Evolutionary conservation across 2,329 filamentous ascomycete species (phyloP).

Genomic region (Helminthosporium solani): DNA sequence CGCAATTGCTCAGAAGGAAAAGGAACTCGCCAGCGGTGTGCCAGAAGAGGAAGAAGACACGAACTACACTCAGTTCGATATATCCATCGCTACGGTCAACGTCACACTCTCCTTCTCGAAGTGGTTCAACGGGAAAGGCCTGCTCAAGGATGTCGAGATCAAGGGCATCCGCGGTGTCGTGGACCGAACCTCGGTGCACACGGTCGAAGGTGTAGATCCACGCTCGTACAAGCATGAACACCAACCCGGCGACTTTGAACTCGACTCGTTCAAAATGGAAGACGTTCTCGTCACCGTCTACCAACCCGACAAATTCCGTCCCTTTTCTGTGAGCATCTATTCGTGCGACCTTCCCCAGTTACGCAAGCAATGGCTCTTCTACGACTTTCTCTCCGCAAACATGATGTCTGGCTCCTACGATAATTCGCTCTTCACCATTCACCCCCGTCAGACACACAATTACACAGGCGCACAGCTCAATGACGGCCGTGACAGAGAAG

Average conservation of each 20-base stretch:
- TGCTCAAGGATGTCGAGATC: constrained; percentile 88
- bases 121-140: constrained; percentile 96
- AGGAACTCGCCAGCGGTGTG: constrained; percentile 44
- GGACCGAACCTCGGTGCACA: constrained; percentile 80
- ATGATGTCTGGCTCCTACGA: constrained; percentile 96
- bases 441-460: constrained; percentile 86
- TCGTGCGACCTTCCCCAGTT: constrained; percentile 91
- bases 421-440: constrained; percentile 94
- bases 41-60: constrained; percentile 77
- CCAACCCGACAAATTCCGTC: constrained; percentile 87
- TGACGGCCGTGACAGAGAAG: constrained; percentile 59
- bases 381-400: constrained; percentile 92
- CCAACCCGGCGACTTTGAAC: constrained; percentile 90
- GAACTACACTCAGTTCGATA: constrained; percentile 96
- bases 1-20: constrained; percentile 58
- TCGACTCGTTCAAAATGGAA: constrained; percentile 94
- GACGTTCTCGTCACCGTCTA: constrained; percentile 89
- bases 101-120: constrained; percentile 97
- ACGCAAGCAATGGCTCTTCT: constrained; percentile 95
- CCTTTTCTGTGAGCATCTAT: constrained; percentile 93
- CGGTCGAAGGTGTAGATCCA: constrained; percentile 73
- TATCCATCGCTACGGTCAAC: constrained; percentile 92
- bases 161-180: constrained; percentile 91
- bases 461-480: constrained; percentile 65
- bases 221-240: constrained; percentile 86